Evolutionary conservation across 169 alveolate species (phyloP).

Genomic region (Plasmodium coatneyi): DNA sequence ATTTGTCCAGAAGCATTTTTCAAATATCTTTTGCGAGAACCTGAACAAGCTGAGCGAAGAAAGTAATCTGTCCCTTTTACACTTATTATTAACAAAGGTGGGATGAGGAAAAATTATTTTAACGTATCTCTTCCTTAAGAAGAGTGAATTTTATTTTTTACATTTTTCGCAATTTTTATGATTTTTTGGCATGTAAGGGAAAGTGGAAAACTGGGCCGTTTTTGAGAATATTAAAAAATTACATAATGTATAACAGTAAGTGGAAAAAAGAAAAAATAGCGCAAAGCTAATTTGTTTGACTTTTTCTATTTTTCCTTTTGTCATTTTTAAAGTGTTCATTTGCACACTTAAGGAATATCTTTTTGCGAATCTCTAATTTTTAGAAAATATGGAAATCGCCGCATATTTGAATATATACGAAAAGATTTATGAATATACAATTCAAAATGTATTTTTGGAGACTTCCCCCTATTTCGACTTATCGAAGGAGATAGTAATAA

Average conservation of each 20-base stretch:
- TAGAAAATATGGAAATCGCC: slow-evolving; percentile 5
- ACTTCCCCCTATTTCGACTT: slow-evolving; percentile 16
- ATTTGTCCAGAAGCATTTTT: slow-evolving; percentile 21
- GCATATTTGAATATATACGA: slow-evolving; percentile 39
- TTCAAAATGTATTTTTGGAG: slow-evolving; percentile 27
- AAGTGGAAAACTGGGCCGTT: slow-evolving; percentile 27
- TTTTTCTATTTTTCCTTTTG: neutral
- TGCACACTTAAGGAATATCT: neutral
- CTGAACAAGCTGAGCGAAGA: slow-evolving; percentile 13
- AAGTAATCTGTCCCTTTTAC: slow-evolving; percentile 5
- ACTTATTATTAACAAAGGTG: slow-evolving; percentile 31
- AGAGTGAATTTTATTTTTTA: neutral
- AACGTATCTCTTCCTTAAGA: neutral
- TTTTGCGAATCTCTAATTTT: neutral
- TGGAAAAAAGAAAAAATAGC: neutral
- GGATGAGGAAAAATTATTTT: neutral
- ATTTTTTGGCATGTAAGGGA: slow-evolving; percentile 3
- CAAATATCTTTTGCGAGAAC: slow-evolving; percentile 25
- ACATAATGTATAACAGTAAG: slow-evolving; percentile 21
- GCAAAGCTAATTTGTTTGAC: neutral
- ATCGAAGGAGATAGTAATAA: slow-evolving; percentile 50
- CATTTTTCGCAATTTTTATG: neutral
- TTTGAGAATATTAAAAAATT: slow-evolving; percentile 32
- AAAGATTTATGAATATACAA: slow-evolving; percentile 23
- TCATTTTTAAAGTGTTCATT: neutral